phyloP scores from a whole-genome alignment of 352 stramenopile species.

The Hyaloperonospora arabidopsidis region DNA sequence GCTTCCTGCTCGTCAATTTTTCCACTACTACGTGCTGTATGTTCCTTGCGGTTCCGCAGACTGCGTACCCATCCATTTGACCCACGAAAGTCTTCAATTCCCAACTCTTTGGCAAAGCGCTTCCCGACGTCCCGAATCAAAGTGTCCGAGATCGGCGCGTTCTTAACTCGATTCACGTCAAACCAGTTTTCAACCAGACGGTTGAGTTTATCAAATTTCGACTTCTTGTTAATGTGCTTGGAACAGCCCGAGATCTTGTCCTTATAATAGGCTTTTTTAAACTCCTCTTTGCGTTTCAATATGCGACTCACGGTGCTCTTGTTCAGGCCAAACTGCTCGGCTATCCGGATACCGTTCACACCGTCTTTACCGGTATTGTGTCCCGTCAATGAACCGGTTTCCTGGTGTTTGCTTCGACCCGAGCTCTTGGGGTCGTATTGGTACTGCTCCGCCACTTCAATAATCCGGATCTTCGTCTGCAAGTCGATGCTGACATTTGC shows the following conservation, averaged over 20 bases:
- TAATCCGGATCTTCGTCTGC: slow-evolving; percentile 80
- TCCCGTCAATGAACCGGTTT: slow-evolving; percentile 5
- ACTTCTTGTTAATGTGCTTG: slow-evolving; percentile 86
- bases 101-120: slow-evolving; percentile 60
- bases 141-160: slow-evolving; percentile 58
- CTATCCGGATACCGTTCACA: slow-evolving; percentile 68
- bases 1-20: slow-evolving; percentile 48
- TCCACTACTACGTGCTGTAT: slow-evolving; percentile 38
- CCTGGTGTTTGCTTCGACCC: slow-evolving; percentile 28
- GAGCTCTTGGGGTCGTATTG: slow-evolving; percentile 67
- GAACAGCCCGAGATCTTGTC: slow-evolving; percentile 76
- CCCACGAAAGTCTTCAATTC: slow-evolving; percentile 64
- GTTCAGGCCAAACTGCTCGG: slow-evolving; percentile 69
- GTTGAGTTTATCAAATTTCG: slow-evolving; percentile 81
- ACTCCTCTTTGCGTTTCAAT: slow-evolving; percentile 81
- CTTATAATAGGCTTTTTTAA: slow-evolving; percentile 83
- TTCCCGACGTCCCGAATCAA: slow-evolving; percentile 71
- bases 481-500: slow-evolving; percentile 69
- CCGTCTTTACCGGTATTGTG: slow-evolving; percentile 28
- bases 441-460: slow-evolving; percentile 75
- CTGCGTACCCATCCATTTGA: slow-evolving; percentile 78
- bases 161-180: slow-evolving; percentile 69
- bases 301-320: slow-evolving; percentile 81
- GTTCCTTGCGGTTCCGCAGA: slow-evolving; percentile 70
- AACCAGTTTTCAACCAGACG: slow-evolving; percentile 78